A percentile compares a stretch with the other conserved stretches of the same genome.
Evolutionary conservation across 139 green algal species (phyloP).

Genomic region (Coelastrella sp.): DNA sequence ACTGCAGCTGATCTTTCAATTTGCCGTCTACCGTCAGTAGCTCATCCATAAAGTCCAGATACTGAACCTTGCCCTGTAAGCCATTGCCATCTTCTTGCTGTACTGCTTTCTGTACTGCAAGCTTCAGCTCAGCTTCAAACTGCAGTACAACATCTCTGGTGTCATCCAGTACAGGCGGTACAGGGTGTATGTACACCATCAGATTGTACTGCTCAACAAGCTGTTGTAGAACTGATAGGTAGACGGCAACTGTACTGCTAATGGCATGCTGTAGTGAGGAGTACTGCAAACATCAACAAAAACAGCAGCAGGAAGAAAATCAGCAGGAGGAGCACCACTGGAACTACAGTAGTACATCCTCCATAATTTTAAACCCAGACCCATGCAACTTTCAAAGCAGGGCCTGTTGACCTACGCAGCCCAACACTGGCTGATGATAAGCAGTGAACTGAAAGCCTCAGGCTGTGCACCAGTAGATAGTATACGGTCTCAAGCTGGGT

Average conservation of each 20-base stretch:
- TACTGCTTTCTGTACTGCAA: slow-evolving; percentile 40
- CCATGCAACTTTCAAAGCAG: no score
- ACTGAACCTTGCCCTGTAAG: slow-evolving; percentile 54
- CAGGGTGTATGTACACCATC: slow-evolving; percentile 78
- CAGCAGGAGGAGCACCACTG: neutral
- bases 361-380: no score
- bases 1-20: slow-evolving; percentile 37
- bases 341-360: no score
- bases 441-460: no score
- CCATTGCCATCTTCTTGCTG: neutral
- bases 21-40: slow-evolving; percentile 49
- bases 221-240: slow-evolving; percentile 57
- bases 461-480: no score
- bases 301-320: neutral
- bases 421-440: no score
- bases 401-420: no score
- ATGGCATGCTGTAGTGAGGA: slow-evolving; percentile 71
- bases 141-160: slow-evolving; percentile 64
- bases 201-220: slow-evolving; percentile 56
- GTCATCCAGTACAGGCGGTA: slow-evolving; percentile 75
- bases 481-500: no score
- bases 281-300: slow-evolving; percentile 62
- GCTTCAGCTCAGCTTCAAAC: slow-evolving; percentile 59
- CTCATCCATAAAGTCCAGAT: slow-evolving; percentile 75
- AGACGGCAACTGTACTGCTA: slow-evolving; percentile 70